These are phyloP conservation scores for Wickerhamiella parazyma DNA, from an alignment of 805 yeast species.

Conservation along the genomic window DNA sequence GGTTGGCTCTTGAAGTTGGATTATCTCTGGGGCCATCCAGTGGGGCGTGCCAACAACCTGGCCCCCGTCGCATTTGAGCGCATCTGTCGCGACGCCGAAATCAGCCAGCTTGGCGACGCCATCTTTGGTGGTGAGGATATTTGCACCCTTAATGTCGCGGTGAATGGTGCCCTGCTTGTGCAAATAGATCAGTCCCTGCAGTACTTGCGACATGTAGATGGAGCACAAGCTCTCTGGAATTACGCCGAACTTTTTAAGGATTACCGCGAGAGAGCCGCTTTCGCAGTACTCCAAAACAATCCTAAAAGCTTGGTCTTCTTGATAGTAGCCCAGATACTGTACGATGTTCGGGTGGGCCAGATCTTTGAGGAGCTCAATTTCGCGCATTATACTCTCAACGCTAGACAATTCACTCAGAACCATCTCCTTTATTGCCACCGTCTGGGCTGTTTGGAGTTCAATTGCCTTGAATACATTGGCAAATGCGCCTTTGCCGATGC, in stretches of 20 bases:
- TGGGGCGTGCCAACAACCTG: slow-evolving; percentile 72
- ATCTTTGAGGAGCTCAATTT: slow-evolving; percentile 49
- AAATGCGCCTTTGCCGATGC: slow-evolving; percentile 82
- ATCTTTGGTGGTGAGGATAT: slow-evolving; percentile 45
- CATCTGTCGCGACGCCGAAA: slow-evolving; percentile 56
- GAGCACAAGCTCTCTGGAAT: slow-evolving; percentile 43
- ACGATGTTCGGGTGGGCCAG: slow-evolving; percentile 55
- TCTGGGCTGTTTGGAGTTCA: slow-evolving; percentile 48
- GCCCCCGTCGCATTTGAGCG: slow-evolving; percentile 10
- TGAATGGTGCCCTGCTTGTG: slow-evolving; percentile 67
- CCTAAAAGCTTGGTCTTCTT: slow-evolving; percentile 38
- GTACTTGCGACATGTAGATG: slow-evolving; percentile 38
- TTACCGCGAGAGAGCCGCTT: slow-evolving; percentile 50
- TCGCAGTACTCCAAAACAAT: slow-evolving; percentile 50
- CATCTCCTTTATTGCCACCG: slow-evolving; percentile 72
- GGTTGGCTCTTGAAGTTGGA: slow-evolving; percentile 58
- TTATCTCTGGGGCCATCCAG: slow-evolving; percentile 98
- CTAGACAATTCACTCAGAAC: slow-evolving; percentile 32
- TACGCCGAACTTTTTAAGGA: slow-evolving; percentile 38
- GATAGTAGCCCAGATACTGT: slow-evolving; percentile 53
- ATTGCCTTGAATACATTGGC: slow-evolving; percentile 74
- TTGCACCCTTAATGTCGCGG: slow-evolving; percentile 67
- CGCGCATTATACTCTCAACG: slow-evolving; percentile 42
- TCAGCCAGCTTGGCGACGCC: slow-evolving; percentile 62
- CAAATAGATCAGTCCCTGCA: slow-evolving; percentile 47